phyloP scores from a whole-genome alignment of 257 asterid genomes.

The Schizonepeta tenuifolia region DNA sequence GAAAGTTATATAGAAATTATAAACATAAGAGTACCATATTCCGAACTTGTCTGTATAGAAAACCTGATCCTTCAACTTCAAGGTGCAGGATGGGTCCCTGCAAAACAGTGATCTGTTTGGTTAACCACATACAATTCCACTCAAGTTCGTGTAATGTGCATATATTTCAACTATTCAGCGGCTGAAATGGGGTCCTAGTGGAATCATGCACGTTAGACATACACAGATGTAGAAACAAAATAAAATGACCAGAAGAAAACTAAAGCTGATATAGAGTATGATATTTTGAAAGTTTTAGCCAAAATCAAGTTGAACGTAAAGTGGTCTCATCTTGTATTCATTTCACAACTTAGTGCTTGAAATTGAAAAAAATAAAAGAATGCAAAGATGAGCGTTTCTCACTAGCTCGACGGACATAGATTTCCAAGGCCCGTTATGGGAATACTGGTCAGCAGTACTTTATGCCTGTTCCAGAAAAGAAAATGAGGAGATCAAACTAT shows the following conservation, averaged over 20 bases:
- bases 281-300: not conserved
- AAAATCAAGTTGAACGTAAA: not conserved
- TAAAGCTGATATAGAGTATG: conserved; percentile 16
- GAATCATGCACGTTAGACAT: not conserved
- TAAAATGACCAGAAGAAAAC: not conserved
- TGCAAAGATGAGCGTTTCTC: conserved; percentile 18
- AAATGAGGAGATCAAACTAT: conserved; percentile 1
- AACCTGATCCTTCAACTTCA: conserved; percentile 95
- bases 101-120: conserved; percentile 26
- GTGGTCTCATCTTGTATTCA: conserved; percentile 10
- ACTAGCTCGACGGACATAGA: conserved; percentile 2
- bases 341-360: conserved; percentile 22
- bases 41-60: conserved; percentile 88
- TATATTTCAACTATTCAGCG: conserved; percentile 11
- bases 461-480: conserved; percentile 1
- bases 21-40: conserved; percentile 66
- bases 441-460: conserved; percentile 12
- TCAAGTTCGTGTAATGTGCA: not conserved
- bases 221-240: not conserved
- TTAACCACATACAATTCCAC: conserved; percentile 8
- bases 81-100: conserved; percentile 88
- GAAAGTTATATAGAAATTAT: not conserved
- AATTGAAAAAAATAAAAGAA: conserved; percentile 20
- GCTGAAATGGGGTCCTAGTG: conserved; percentile 20
- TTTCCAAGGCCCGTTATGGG: conserved; percentile 21